phyloP scores from a whole-genome alignment of 2,329 filamentous ascomycete genomes.

The Trichoderma hamatum region DNA sequence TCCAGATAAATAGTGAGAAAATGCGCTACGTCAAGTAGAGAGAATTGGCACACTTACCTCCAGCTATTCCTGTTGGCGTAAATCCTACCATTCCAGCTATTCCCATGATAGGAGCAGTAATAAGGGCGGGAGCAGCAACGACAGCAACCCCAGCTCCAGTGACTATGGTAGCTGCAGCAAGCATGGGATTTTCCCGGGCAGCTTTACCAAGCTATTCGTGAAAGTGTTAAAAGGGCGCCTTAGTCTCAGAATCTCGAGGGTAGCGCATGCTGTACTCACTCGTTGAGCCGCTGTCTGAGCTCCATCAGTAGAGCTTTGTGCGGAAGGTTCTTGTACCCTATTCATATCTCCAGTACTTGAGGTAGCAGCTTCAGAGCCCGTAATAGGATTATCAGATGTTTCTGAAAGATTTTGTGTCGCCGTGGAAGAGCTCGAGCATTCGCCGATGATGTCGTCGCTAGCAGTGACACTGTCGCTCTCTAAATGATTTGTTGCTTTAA shows the following conservation, averaged over 20 bases:
- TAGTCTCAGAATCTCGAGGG: not conserved
- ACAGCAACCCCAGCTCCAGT: slow-evolving; percentile 2
- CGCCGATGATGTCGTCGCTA: not conserved
- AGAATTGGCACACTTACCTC: slow-evolving; percentile 23
- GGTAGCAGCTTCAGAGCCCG: not conserved
- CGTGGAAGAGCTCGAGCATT: not conserved
- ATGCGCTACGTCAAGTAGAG: not conserved
- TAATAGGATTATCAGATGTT: too few species aligned
- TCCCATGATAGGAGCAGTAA: slow-evolving; percentile 28
- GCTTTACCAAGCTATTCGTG: not conserved
- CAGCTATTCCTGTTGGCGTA: slow-evolving; percentile 29
- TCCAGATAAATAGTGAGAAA: not conserved
- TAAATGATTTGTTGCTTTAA: not conserved
- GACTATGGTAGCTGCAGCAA: not conserved
- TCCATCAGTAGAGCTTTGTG: not conserved
- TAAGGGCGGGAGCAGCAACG: slow-evolving; percentile 12
- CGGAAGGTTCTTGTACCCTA: not conserved
- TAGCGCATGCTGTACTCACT: not conserved
- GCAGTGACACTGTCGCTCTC: accelerated
- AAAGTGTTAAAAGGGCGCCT: not conserved
- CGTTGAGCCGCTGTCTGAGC: not conserved
- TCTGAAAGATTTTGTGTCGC: not conserved
- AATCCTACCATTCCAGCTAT: slow-evolving; percentile 32
- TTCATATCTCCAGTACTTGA: not conserved
- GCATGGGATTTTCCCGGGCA: not conserved